Evolutionary conservation across 2,329 filamentous ascomycete genomes (phyloP).

Genomic region (Colletotrichum limetticola): DNA sequence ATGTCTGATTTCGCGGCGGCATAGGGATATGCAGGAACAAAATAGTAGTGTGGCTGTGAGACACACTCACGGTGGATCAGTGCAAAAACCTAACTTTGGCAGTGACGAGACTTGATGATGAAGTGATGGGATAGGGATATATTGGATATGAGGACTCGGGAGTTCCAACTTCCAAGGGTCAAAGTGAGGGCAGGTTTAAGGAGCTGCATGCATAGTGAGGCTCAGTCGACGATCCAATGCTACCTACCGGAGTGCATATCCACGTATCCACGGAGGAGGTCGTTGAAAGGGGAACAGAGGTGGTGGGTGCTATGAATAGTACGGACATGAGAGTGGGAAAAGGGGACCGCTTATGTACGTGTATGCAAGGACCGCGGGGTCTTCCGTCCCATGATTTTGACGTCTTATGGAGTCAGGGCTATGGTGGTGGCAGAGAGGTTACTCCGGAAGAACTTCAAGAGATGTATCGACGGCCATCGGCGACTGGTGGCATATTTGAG

Average conservation of each 20-base stretch:
- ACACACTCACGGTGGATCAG: not conserved
- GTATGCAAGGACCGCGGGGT: constrained; percentile 2
- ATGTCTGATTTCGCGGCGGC: not conserved
- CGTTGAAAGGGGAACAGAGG: not conserved
- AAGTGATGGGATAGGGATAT: not conserved
- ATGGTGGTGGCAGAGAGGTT: too few relatives aligned
- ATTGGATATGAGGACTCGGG: not conserved
- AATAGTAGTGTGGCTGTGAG: not conserved
- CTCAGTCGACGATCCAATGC: not conserved
- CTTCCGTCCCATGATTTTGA: not conserved
- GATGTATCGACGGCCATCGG: not conserved
- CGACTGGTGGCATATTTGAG: not conserved
- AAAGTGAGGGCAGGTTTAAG: not conserved
- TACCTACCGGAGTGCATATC: not conserved
- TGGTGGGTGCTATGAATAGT: constrained; percentile 4
- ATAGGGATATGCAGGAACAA: not conserved
- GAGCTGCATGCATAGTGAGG: not conserved
- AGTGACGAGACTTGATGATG: not conserved
- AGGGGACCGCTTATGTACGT: not conserved
- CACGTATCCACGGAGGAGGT: not conserved
- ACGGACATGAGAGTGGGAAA: not conserved
- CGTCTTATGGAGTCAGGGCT: not conserved
- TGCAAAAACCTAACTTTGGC: not conserved
- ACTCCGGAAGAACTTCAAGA: not conserved
- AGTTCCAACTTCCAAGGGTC: not conserved